Base-by-base conservation (phyloP, 1,139 yeast species). In the Groenewaldozyma auringiensis region DNA sequence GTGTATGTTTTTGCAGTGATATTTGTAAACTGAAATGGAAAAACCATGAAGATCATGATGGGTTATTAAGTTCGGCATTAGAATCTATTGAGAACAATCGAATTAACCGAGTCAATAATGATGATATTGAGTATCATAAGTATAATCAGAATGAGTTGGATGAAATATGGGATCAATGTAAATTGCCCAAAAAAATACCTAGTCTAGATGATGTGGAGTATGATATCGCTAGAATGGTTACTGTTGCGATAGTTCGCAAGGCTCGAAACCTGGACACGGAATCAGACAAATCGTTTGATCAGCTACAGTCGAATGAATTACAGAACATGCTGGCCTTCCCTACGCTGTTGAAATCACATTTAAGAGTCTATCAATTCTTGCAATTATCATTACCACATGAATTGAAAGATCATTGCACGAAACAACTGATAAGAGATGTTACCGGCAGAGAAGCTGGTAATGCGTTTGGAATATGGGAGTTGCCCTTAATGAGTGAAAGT, bases 401-500 rank as follows among this genome's bases (percentile, higher is more conserved):
- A 18, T 59, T 77, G 29, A 70, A 66, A 41, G 59, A 61, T 1
- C 57, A 61, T n/a, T 63, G 80, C 14, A 67, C 73, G 1, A 63
- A 74, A 1, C 59, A 60, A 2, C 53, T 54, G 2, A 63, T 81
- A 20, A 66, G 86, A 42, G 62, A 66, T 6, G 70, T 78, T 3
- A 67, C 79, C 41, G 88, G 88, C 1, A 67, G 74, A 35, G 83
- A 80, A 51, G 73, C 81, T 33, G 82, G 84, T n/a, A 82, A 82
- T 58, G 82, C 88, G 0, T 82, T 82, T 63, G 88, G 88, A 0
- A 78, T 81, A 17, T 81, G 89, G 86, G 79, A 83, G 40, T 59
- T 41, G 59, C 68, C 52, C 53, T 65, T 44, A 47, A 55, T 13
- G 75, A 68, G 51, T 42, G 79, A 77, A 40, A 71, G 75, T 47